Evolutionary conservation across 2,329 filamentous ascomycete genomes (phyloP), one percentile per base, ranked within the genome.

Genomic region (Claviceps digitariae): DNA sequence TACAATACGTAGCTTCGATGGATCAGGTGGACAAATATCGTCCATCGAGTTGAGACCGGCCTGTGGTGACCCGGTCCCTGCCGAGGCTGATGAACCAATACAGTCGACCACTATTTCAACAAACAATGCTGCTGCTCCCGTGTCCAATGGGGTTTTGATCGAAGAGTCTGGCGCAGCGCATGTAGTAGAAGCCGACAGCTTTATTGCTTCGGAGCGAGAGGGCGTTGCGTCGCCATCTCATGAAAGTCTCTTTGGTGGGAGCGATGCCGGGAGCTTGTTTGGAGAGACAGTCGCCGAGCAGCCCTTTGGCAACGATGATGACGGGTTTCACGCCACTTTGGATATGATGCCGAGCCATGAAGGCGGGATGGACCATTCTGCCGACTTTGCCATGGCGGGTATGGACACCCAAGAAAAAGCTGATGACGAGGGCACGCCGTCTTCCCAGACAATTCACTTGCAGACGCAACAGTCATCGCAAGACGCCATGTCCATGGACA

Each of bases 21-120:
- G 86, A 2, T 87, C 78, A 52, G 87, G 84, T 15, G 77, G 86
- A 6, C 93, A 98, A 64, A 90, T 97, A 55, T 93, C 88, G 2
- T 82, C 88, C 2, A 83, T 98, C 43, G 90, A 97, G 67, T 78
- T 89, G 54, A 79, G 93, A 3, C 91, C 93, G 2, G 75, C 85
- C 52, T 89, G 83, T 25, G 84, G 81, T 34, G 69, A 87, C 0
- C 83, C 87, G 1, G 79, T 97, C 1, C 89, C 90, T 0, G 80
- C 82, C 52, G 86, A 87, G 55, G 83, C 83, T 1, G 76, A 82
- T 55, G 78, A 87, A 53, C 65, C 71, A 21, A 56, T 72, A 1
- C 70, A 68, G 1, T 86, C 81, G 58, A 82, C 82, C 6, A 94
- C 87, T 0, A 86, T 90, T 55, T 79, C 81, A 0, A 84, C 82